Evolutionary conservation across 306 rosid genomes (phyloP).

Genomic region (Carpinus fangiana): DNA sequence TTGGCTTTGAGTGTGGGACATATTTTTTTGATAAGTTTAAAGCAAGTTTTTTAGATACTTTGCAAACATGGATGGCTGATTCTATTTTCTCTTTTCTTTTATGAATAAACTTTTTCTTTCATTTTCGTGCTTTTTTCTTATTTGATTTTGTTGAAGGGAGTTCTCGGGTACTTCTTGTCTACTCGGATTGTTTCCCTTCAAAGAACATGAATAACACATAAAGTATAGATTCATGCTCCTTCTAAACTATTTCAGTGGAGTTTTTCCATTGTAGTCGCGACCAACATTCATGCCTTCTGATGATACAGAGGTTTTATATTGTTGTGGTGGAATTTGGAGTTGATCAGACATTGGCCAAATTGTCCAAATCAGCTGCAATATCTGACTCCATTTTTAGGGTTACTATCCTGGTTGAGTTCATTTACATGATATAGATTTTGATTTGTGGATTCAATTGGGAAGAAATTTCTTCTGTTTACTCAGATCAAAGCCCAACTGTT

Average conservation of each 20-base stretch:
- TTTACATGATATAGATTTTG: neutral
- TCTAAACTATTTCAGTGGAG: neutral
- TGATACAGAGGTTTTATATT: neutral
- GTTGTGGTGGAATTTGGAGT: neutral
- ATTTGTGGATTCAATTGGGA: neutral
- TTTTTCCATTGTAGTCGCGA: neutral
- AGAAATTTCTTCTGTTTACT: neutral
- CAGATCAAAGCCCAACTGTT: neutral
- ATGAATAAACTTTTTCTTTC: too few species aligned
- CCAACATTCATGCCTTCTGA: neutral
- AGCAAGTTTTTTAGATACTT: too few species aligned
- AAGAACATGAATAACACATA: too few species aligned
- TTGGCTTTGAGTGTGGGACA: too few species aligned
- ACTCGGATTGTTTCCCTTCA: too few species aligned
- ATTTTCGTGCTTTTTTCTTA: too few species aligned
- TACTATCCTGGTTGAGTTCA: neutral
- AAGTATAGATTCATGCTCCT: too few species aligned
- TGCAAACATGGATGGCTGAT: too few species aligned
- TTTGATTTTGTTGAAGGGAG: too few species aligned
- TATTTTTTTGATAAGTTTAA: too few species aligned
- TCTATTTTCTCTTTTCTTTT: too few species aligned
- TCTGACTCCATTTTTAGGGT: neutral
- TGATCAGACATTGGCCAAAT: neutral
- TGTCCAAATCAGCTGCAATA: neutral
- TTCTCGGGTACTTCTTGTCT: too few species aligned